Conservation (phyloP, 2,329 filamentous ascomycete genomes). For the Elsinoe perseae region DNA sequence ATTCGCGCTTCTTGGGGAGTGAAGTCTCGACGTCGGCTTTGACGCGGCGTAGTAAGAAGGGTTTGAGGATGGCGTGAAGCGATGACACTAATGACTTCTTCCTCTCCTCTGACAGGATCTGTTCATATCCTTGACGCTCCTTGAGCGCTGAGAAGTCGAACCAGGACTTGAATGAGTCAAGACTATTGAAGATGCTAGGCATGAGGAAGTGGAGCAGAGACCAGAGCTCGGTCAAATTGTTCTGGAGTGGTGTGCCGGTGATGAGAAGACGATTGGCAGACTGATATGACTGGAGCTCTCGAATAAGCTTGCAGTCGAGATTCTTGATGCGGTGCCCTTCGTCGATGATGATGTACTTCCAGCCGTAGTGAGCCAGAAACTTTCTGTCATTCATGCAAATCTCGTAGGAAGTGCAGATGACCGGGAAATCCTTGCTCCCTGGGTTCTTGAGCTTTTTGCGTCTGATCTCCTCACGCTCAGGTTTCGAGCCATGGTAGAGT, state of each 20-base stretch:
- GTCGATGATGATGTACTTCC: conserved; percentile 98
- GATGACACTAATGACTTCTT: conserved; percentile 75
- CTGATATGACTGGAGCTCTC: conserved; percentile 77
- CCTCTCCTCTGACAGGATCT: conserved; percentile 70
- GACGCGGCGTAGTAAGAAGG: conserved; percentile 75
- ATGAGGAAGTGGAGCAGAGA: conserved; percentile 88
- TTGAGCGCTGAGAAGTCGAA: conserved; percentile 93
- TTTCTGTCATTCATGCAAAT: conserved; percentile 89
- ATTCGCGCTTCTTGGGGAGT: conserved; percentile 94
- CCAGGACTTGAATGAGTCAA: conserved; percentile 89
- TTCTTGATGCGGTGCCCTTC: conserved; percentile 98
- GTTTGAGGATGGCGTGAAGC: conserved; percentile 87
- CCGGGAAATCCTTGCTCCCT: conserved; percentile 66
- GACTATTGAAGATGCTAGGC: conserved; percentile 85
- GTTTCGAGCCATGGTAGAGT: conserved; percentile 80
- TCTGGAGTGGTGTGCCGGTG: conserved; percentile 89
- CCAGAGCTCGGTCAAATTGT: conserved; percentile 93
- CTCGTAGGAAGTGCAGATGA: conserved; percentile 92
- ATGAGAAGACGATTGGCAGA: conserved; percentile 88
- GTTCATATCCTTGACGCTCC: conserved; percentile 69
- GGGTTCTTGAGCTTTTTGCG: conserved; percentile 63
- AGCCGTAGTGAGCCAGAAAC: conserved; percentile 72
- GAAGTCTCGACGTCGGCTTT: conserved; percentile 89
- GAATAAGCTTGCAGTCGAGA: conserved; percentile 83
- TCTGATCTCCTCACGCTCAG: conserved; percentile 69